phyloP scores from a whole-genome alignment of 228 moss, liverwort and hornwort genomes.

The Sphagnum fallax region DNA sequence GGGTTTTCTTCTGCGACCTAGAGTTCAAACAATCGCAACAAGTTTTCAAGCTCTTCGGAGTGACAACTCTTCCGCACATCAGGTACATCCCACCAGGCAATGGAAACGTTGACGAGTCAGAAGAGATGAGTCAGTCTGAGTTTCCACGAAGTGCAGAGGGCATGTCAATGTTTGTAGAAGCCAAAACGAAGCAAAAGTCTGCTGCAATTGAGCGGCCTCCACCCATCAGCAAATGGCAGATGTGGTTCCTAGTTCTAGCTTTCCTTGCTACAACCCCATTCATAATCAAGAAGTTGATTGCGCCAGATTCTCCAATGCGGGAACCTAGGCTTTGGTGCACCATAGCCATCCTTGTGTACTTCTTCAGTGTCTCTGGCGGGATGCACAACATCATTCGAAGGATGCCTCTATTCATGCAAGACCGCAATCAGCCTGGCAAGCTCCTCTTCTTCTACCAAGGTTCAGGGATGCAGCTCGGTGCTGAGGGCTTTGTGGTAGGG shows the following conservation, averaged over 20 bases:
- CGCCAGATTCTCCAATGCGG: constrained; percentile 73
- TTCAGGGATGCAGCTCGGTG: constrained; percentile 93
- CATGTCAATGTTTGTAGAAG: constrained; percentile 62
- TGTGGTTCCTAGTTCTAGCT: constrained; percentile 43
- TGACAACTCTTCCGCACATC: constrained; percentile 70
- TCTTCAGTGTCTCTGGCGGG: constrained; percentile 97
- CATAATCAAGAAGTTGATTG: constrained; percentile 56
- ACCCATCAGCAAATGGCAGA: constrained; percentile 60
- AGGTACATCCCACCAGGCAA: constrained; percentile 61
- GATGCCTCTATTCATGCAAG: constrained; percentile 90
- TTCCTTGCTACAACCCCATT: constrained; percentile 68
- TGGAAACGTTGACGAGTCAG: constrained; percentile 44
- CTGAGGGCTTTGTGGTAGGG: constrained; percentile 95
- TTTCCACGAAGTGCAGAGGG: constrained; percentile 80
- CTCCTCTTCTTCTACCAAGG: constrained; percentile 91
- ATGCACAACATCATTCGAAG: constrained; percentile 99
- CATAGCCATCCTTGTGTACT: constrained; percentile 74
- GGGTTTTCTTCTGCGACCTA: constrained; percentile 84
- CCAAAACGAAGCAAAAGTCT: constrained; percentile 56
- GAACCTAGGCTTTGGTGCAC: constrained; percentile 81
- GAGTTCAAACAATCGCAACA: constrained; percentile 85
- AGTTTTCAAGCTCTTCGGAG: constrained; percentile 72
- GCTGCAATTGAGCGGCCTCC: constrained; percentile 84
- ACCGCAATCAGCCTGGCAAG: constrained; percentile 76
- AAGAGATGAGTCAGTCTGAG: constrained; percentile 66